Evolutionary conservation across 2,329 filamentous ascomycete species (phyloP), one percentile per base, ranked within the genome.

Genomic region (Aspergillus sp.): DNA sequence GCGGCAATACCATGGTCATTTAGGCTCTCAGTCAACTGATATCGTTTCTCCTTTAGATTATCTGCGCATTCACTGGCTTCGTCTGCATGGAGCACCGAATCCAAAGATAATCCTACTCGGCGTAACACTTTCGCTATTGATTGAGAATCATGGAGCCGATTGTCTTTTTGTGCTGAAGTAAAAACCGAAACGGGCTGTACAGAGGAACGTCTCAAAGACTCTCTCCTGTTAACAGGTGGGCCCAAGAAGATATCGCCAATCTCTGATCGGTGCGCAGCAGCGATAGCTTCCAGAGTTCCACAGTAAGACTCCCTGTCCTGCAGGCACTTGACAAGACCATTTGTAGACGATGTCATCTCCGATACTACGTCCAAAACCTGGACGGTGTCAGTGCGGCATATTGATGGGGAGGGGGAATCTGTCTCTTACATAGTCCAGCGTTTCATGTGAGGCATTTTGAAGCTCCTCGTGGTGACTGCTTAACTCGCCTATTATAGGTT

Each of bases 401-500:
- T 6, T 6, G 3, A 30, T 27, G 6, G 25, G 5, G 27, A 11
- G 5, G 10, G n/a, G 15, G 10, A 7, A 7, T 13, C 36, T 13
- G 5, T 27, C 13, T 64, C 71, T 50, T 65, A 78, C 77, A 62
- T 69, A 62, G 57, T 76, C 71, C 44, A 78, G 55, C 48, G 72
- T 77, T 15, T 73, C 63, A 50, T 75, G 70, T 8, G 72, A 72
- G 13, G 64, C 65, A 48, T 66, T 64, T 15, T 67, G 70, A 51
- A 73, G 62, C 41, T 73, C 66, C 25, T 66, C 67, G 49, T 74
- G 74, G 21, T 67, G 66, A 42, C 70, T 68, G 39, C 72, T 69
- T 21, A 78, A 70, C 51, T 73, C 73, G 2, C 68, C 70, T 23
- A 75, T 62, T 52, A 79, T 78, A 5, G 76, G 73, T 41, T 76